Conservation (phyloP, 208 protist genomes). For the Endotrypanum monterogeii region DNA sequence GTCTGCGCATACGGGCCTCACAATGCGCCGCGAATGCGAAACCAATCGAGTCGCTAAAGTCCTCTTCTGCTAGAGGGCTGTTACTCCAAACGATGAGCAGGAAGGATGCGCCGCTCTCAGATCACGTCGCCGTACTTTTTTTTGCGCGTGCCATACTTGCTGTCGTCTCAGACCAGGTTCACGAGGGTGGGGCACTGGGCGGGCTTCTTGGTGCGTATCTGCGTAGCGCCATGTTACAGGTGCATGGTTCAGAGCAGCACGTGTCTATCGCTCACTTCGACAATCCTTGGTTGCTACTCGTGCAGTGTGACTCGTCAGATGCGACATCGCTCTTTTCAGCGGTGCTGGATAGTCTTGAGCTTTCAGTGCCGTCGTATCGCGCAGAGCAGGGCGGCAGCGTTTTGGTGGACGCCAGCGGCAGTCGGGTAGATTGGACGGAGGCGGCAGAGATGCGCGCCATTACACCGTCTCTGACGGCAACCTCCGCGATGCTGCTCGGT, state of each 20-base stretch:
- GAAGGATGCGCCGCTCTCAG: background rate
- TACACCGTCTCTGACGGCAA: conserved; percentile 25
- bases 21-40: background rate
- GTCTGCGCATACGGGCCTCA: conserved; percentile 20
- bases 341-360: conserved; percentile 27
- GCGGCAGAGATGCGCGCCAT: conserved; percentile 14
- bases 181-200: conserved; percentile 32
- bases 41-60: background rate
- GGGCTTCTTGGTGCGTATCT: conserved; percentile 36
- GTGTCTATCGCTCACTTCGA: background rate
- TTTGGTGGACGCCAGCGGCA: conserved; percentile 13
- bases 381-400: conserved; percentile 1
- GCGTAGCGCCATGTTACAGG: conserved; percentile 28
- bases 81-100: background rate
- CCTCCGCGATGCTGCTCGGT: conserved; percentile 26
- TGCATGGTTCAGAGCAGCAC: conserved; percentile 17
- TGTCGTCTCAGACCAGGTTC: conserved; percentile 19
- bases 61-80: background rate
- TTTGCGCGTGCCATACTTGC: conserved; percentile 30
- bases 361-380: conserved; percentile 6
- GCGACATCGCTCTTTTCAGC: conserved; percentile 17
- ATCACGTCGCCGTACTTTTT: conserved; percentile 28
- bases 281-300: conserved; percentile 7
- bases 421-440: conserved; percentile 3
- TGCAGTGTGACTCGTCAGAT: background rate